Base-by-base conservation (phyloP, 179 eudicot genomes). In the Silene coronaria region DNA sequence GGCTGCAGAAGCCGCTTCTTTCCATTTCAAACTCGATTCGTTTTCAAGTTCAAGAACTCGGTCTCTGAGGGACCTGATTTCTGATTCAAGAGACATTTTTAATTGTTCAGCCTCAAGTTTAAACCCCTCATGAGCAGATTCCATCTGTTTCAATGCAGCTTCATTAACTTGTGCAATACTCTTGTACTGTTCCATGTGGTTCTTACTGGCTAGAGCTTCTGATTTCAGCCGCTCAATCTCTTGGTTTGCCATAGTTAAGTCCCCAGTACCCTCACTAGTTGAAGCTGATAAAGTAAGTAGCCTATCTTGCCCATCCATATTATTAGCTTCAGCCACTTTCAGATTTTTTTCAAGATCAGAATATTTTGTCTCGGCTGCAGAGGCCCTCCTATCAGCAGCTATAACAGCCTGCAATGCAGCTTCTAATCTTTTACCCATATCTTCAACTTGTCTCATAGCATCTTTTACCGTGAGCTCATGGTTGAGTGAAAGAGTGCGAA, bases 131-230 rank as follows among this genome's bases (percentile, higher is more conserved):
- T 89, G 84, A 57, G 91, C 89, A 80, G 66, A 61, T 79, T 95
- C 97, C 86, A 93, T 88, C 80, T 95, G 89, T 78, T 88, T 93
- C 70, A 95, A 69, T 51, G 97, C 97, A 51, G 84, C 87, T 80
- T 95, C 99, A 75, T 91, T 91, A 76, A 87, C 97, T 77, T 89
- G 86, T 53, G 99, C 97, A 30, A 95, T 91, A 81, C 90, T 86
- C 81, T 89, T 95, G 78, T 95, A 95, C 90, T 93, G 95, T 79
- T 83, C 68, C 97, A 93, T 88, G 78, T 93, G 99, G 30, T 90
- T 85, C 82, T 88, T 93, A 78, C 74, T 85, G 81, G 85, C 86
- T 80, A 89, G 82, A 55, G 80, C 86, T 81, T 95, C 99, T 48
- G 80, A 84, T 80, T 88, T 91, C 78, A 95, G 71, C 65, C 85